These are phyloP conservation scores for Plectranthus barbatus DNA, from an alignment of 257 asterid species.

Conservation along the genomic window DNA sequence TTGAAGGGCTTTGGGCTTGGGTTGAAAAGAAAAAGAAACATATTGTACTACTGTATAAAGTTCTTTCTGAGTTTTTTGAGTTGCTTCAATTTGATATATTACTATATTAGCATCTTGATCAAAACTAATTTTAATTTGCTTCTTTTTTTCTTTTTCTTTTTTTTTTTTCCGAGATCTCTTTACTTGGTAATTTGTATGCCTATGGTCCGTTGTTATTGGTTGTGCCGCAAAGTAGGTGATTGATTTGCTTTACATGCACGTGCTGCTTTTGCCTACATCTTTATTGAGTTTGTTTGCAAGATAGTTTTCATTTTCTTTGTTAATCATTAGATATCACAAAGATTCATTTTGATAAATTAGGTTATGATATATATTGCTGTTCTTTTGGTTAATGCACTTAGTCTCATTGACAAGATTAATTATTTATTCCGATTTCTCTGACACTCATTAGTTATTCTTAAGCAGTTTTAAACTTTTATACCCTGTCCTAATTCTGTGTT, in stretches of 20 bases:
- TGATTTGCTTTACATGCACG: background rate
- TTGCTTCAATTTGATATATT: background rate
- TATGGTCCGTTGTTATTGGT: background rate
- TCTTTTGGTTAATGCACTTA: background rate
- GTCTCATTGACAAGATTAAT: background rate
- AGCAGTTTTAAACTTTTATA: background rate
- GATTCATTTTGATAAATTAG: constrained; percentile 9
- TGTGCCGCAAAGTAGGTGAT: constrained; percentile 6
- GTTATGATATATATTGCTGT: background rate
- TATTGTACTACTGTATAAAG: background rate
- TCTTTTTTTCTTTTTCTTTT: background rate
- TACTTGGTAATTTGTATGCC: constrained; percentile 1
- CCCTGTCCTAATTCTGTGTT: background rate
- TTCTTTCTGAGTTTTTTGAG: background rate
- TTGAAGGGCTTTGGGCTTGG: background rate
- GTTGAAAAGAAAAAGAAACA: constrained; percentile 6
- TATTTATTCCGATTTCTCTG: background rate
- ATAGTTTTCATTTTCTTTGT: background rate
- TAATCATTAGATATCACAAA: background rate
- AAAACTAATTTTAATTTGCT: constrained; percentile 9
- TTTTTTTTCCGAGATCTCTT: background rate
- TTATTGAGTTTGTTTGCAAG: constrained; percentile 9
- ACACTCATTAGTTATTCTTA: background rate
- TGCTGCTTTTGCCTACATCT: background rate
- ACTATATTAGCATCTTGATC: constrained; percentile 12